Evolutionary conservation across 176 grass and related monocot species (phyloP).

Genomic region (Cenchrus purpureus): DNA sequence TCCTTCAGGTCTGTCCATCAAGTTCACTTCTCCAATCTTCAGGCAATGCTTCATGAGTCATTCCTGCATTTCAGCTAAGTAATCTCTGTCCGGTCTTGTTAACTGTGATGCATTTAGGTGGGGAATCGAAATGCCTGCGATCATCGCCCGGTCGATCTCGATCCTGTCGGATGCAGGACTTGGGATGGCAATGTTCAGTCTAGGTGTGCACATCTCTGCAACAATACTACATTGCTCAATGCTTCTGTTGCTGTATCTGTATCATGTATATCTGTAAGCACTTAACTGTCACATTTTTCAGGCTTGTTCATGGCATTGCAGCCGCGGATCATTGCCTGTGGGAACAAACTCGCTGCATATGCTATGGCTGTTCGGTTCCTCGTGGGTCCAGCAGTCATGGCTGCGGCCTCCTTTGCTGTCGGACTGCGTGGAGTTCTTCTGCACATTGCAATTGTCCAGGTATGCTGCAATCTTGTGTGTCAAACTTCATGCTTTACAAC

Average conservation of each 20-base stretch:
- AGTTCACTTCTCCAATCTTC: not conserved
- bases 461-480: not conserved
- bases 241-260: not conserved
- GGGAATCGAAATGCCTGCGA: slow-evolving; percentile 87
- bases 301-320: slow-evolving; percentile 95
- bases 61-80: not conserved
- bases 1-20: slow-evolving; percentile 79
- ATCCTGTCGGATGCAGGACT: slow-evolving; percentile 90
- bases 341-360: slow-evolving; percentile 69
- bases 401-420: slow-evolving; percentile 59
- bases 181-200: slow-evolving; percentile 98
- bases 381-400: slow-evolving; percentile 67
- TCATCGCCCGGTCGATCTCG: slow-evolving; percentile 75
- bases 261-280: not conserved
- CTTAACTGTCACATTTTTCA: slow-evolving; percentile 7
- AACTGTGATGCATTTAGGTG: slow-evolving; percentile 40
- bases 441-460: slow-evolving; percentile 92
- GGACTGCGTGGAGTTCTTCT: slow-evolving; percentile 75
- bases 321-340: slow-evolving; percentile 84
- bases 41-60: not conserved
- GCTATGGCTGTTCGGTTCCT: slow-evolving; percentile 87
- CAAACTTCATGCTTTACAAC: not conserved
- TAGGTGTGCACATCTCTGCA: slow-evolving; percentile 47
- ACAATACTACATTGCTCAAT: not conserved
- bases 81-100: not conserved